Conservation (phyloP, 129 eudicot species). For the Centella asiatica region DNA sequence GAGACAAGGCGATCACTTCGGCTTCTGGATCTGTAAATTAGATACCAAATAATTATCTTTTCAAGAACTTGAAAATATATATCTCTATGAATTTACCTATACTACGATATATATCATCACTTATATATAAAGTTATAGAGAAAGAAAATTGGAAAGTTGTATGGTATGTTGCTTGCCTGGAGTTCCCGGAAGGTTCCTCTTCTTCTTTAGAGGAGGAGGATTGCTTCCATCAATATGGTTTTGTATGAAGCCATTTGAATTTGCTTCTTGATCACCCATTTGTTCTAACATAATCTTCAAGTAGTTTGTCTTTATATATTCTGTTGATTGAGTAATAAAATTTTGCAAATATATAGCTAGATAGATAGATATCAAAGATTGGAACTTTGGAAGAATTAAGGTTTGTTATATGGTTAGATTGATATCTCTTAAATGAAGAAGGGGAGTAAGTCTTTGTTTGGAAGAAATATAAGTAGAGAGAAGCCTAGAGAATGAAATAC, state of each 20-base stretch:
- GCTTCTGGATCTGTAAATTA: slow-evolving; percentile 77
- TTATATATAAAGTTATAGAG: background rate
- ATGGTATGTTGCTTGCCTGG: slow-evolving; percentile 87
- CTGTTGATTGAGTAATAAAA: too few species aligned
- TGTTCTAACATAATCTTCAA: slow-evolving; percentile 32
- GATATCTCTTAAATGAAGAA: too few species aligned
- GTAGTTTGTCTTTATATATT: too few species aligned
- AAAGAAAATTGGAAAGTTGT: background rate
- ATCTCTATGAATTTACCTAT: background rate
- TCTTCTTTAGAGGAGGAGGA: slow-evolving; percentile 63
- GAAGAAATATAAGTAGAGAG: too few species aligned
- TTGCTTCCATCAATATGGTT: slow-evolving; percentile 36
- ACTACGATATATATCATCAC: background rate
- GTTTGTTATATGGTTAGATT: slow-evolving; percentile 19
- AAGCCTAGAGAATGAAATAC: too few species aligned
- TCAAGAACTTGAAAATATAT: background rate
- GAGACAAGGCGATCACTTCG: slow-evolving; percentile 84
- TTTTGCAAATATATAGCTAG: background rate
- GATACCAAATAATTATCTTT: background rate
- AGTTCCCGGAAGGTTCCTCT: slow-evolving; percentile 92
- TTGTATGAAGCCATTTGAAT: slow-evolving; percentile 39
- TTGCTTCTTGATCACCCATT: slow-evolving; percentile 45
- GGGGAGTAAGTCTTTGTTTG: too few species aligned
- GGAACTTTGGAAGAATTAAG: background rate
- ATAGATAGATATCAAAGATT: background rate